A percentile compares a stretch with the other conserved stretches of the same genome.
Evolutionary conservation across 1,284 basidiomycete species (phyloP).

Genomic region (Cryptococcus neoformans): DNA sequence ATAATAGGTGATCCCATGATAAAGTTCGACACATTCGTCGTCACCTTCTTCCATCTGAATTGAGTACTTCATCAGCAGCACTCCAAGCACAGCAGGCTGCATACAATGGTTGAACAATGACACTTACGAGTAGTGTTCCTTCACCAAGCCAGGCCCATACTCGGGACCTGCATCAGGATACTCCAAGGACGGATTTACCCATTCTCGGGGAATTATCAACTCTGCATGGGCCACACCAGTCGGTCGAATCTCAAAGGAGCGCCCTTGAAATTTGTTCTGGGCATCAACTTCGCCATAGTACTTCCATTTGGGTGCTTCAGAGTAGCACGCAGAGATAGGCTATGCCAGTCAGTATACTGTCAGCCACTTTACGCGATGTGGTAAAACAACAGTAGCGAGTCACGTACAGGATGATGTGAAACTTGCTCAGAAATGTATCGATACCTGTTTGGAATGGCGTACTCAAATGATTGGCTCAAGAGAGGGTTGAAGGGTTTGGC

Average conservation of each 20-base stretch:
- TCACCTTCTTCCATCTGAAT: slow-evolving; percentile 65
- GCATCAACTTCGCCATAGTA: slow-evolving; percentile 80
- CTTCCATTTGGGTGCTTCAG: slow-evolving; percentile 82
- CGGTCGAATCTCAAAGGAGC: slow-evolving; percentile 93
- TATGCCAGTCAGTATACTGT: slow-evolving; percentile 2
- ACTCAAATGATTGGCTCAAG: slow-evolving; percentile 88
- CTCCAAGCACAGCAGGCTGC: no score
- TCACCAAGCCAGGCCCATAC: slow-evolving; percentile 36
- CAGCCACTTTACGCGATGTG: no score
- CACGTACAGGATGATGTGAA: slow-evolving; percentile 71
- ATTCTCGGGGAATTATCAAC: slow-evolving; percentile 69
- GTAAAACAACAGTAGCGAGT: slow-evolving; percentile 5
- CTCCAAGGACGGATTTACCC: slow-evolving; percentile 41
- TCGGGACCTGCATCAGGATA: slow-evolving; percentile 46
- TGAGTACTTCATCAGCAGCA: not conserved
- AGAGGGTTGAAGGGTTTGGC: slow-evolving; percentile 85
- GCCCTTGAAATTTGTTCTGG: slow-evolving; percentile 93
- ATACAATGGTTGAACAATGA: not conserved
- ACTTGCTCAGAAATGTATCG: slow-evolving; percentile 94
- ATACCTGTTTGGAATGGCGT: slow-evolving; percentile 85
- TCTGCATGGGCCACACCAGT: slow-evolving; percentile 92
- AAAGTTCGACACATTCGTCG: slow-evolving; percentile 89
- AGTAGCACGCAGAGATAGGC: slow-evolving; percentile 96
- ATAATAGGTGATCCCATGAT: slow-evolving; percentile 91
- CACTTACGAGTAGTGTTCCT: slow-evolving; percentile 45